Conservation (phyloP, 2,329 filamentous ascomycete genomes). For the Cryphonectria carpinicola region DNA sequence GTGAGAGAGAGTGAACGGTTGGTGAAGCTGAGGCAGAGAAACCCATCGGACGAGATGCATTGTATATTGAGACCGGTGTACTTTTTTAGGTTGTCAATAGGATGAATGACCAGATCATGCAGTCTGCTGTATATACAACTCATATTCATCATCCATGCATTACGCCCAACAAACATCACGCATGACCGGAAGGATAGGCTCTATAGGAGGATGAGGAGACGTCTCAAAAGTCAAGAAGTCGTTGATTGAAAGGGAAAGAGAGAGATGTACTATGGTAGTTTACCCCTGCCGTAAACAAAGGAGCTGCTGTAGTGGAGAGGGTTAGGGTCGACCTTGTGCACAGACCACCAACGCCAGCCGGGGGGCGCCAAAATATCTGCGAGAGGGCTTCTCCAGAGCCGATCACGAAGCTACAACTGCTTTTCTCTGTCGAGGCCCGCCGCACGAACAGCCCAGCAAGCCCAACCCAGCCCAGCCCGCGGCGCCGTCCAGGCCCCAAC, state of each 20-base stretch:
- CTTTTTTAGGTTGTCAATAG: not conserved
- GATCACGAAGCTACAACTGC: not conserved
- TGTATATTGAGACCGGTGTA: not conserved
- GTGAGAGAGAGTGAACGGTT: not conserved
- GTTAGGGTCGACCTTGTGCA: slow-evolving; percentile 15
- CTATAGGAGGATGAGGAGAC: no score
- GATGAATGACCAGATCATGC: not conserved
- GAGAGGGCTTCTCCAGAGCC: not conserved
- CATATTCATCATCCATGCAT: not conserved
- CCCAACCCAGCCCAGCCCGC: not conserved
- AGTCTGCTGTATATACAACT: not conserved
- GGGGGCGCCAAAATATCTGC: slow-evolving; percentile 13
- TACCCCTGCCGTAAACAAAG: no score
- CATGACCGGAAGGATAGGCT: no score
- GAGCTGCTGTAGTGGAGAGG: slow-evolving; percentile 1
- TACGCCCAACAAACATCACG: not conserved
- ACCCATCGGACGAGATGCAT: not conserved
- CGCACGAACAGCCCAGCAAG: not conserved
- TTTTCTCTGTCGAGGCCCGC: not conserved
- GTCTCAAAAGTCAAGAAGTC: no score
- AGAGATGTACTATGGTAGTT: no score
- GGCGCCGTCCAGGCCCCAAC: not conserved
- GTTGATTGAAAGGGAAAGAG: no score
- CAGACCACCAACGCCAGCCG: slow-evolving; percentile 8
- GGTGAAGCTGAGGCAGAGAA: not conserved